Percentiles rank a stretch among this genome's conserved stretches.
These are phyloP conservation scores for Aphanomyces euteiches DNA, from an alignment of 352 stramenopile genomes.

Conservation along the genomic window DNA sequence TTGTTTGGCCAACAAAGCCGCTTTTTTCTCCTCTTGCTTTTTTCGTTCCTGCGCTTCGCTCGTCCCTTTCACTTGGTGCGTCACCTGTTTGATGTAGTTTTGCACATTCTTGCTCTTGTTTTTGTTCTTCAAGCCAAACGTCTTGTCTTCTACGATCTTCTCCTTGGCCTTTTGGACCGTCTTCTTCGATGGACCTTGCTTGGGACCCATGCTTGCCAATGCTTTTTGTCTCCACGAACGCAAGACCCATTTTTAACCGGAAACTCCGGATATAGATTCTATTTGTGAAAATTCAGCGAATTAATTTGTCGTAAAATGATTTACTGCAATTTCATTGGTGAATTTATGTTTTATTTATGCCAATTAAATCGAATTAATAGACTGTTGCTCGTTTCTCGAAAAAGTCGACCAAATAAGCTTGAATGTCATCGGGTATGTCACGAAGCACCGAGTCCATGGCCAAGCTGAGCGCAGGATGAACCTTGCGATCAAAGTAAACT, in stretches of 20 bases:
- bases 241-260: neutral
- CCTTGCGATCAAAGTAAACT: slow-evolving; percentile 71
- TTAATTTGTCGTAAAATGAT: too few relatives aligned
- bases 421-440: slow-evolving; percentile 52
- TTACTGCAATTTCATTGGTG: too few relatives aligned
- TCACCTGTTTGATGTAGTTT: slow-evolving; percentile 88
- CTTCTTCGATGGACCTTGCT: slow-evolving; percentile 85
- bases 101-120: slow-evolving; percentile 98
- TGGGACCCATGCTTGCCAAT: slow-evolving; percentile 60
- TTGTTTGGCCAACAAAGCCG: slow-evolving; percentile 83
- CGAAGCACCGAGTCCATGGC: slow-evolving; percentile 59
- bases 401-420: slow-evolving; percentile 56
- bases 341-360: too few relatives aligned
- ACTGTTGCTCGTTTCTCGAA: slow-evolving; percentile 60
- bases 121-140: slow-evolving; percentile 99
- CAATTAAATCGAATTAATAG: slow-evolving; percentile 2
- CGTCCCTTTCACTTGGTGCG: slow-evolving; percentile 83
- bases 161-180: slow-evolving; percentile 87
- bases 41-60: slow-evolving; percentile 73
- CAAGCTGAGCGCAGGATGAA: slow-evolving; percentile 62
- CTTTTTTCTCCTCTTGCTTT: slow-evolving; percentile 66
- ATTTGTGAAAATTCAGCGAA: too few relatives aligned
- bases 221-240: slow-evolving; percentile 11
- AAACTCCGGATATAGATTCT: neutral
- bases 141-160: slow-evolving; percentile 97